A percentile compares a stretch with the other conserved stretches of the same genome.
Evolutionary conservation across 306 rosid species (phyloP).

Genomic region (Glycine latifolia): DNA sequence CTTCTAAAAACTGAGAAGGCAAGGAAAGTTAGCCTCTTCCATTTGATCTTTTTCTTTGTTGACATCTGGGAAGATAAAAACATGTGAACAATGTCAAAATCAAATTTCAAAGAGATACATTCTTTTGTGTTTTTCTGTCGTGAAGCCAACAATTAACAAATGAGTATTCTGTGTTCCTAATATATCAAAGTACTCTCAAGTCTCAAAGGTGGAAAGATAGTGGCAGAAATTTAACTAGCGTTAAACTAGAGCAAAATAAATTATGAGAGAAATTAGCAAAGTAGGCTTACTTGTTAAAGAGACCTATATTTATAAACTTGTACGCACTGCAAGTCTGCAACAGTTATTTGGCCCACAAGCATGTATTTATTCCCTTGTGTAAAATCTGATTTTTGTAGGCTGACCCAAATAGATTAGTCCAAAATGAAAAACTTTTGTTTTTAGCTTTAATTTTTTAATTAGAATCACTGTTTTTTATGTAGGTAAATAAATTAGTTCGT

Average conservation of each 20-base stretch:
- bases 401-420: neutral
- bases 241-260: no score
- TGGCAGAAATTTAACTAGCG: no score
- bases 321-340: no score
- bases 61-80: neutral
- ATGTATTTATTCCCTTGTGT: neutral
- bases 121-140: neutral
- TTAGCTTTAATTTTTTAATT: neutral
- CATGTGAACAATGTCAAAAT: no score
- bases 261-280: no score
- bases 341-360: no score
- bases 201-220: no score
- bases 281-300: no score
- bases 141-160: neutral
- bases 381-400: neutral
- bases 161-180: neutral
- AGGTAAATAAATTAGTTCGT: no score
- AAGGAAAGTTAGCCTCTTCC: constrained; percentile 12
- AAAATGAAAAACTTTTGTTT: neutral
- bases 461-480: no score
- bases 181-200: no score
- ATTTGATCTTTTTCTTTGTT: neutral
- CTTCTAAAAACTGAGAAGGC: neutral
- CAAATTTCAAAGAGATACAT: neutral
- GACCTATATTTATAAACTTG: no score